Percentiles rank a stretch among this genome's conserved stretches.
Evolutionary conservation across 2,329 filamentous ascomycete species (phyloP).

Genomic region (Penicillium palitans): DNA sequence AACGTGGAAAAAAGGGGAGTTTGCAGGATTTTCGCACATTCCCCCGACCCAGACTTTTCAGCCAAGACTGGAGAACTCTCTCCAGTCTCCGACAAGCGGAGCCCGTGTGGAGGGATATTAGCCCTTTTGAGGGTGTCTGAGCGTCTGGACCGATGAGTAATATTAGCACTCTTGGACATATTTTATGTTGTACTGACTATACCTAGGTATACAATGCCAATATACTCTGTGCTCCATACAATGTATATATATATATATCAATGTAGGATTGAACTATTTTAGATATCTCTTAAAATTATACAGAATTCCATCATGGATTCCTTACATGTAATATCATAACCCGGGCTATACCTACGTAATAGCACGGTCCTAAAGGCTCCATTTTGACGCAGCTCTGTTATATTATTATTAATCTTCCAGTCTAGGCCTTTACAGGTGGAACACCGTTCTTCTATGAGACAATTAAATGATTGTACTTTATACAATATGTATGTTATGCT

Average conservation of each 20-base stretch:
- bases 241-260: no score
- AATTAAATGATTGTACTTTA: background rate
- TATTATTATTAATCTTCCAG: conserved; percentile 1
- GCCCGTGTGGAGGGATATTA: conserved; percentile 1
- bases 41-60: conserved; percentile 10
- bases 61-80: conserved; percentile 3
- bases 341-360: background rate
- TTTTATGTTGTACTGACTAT: background rate
- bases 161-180: background rate
- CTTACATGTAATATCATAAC: background rate
- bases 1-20: background rate
- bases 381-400: background rate
- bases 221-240: no score
- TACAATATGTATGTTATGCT: background rate
- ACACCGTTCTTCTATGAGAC: background rate
- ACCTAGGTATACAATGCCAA: no score
- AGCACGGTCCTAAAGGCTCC: conserved; percentile 5
- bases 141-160: conserved; percentile 2
- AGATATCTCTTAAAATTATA: background rate
- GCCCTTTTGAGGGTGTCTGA: background rate
- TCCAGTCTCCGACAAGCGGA: conserved; percentile 10
- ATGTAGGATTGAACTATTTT: no score
- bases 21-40: conserved; percentile 9
- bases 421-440: background rate
- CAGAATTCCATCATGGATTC: background rate